These are phyloP conservation scores for Ceratobasidium sp. DNA, from an alignment of 1,284 basidiomycete genomes.

Conservation along the genomic window DNA sequence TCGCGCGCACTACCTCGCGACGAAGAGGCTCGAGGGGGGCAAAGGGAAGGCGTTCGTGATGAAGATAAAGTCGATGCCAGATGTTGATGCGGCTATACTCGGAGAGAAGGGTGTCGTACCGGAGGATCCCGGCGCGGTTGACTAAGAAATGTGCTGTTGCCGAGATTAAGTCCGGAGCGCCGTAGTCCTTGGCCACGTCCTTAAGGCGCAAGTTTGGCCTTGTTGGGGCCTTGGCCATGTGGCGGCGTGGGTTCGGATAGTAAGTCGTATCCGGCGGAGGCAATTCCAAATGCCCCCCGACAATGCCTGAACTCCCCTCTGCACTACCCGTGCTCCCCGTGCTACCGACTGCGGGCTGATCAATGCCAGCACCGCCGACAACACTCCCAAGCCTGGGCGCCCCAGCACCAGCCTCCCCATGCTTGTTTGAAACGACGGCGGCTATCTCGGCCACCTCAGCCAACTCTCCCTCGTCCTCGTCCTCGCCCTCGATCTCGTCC, in stretches of 20 bases:
- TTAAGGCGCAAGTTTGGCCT: background rate
- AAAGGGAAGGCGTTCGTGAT: conserved; percentile 11
- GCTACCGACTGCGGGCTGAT: too few relatives aligned
- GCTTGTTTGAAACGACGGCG: too few relatives aligned
- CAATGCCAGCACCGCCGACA: too few relatives aligned
- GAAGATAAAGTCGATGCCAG: conserved; percentile 28
- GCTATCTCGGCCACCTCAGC: too few relatives aligned
- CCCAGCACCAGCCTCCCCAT: too few relatives aligned
- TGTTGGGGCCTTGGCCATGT: background rate
- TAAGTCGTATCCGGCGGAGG: too few relatives aligned
- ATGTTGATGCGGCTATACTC: background rate
- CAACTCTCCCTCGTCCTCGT: background rate
- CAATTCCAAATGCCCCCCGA: too few relatives aligned
- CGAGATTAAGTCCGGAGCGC: background rate
- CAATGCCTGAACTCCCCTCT: too few relatives aligned
- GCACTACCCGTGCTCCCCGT: too few relatives aligned
- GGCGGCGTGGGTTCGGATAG: background rate
- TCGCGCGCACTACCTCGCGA: conserved; percentile 30
- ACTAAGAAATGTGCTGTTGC: background rate
- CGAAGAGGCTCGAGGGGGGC: background rate
- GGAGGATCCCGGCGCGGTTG: background rate
- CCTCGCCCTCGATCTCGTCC: background rate
- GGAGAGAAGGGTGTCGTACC: background rate
- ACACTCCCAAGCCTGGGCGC: too few relatives aligned
- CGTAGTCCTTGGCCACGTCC: background rate